Percentiles rank a stretch among this genome's conserved stretches.
Evolutionary conservation across 2,329 filamentous ascomycete species (phyloP).

Genomic region (Verticillium nonalfalfae): DNA sequence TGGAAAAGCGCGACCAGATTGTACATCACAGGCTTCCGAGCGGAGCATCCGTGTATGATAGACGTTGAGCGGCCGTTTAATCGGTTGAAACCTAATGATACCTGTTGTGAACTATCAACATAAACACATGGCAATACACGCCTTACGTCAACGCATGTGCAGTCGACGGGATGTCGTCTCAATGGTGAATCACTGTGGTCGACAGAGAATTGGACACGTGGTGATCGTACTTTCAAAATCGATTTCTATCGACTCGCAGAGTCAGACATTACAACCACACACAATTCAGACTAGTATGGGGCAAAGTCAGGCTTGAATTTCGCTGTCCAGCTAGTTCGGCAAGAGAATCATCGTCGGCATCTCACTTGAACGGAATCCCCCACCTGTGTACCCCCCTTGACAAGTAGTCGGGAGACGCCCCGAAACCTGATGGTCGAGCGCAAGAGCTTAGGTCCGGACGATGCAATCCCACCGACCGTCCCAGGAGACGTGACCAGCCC

Average conservation of each 20-base stretch:
- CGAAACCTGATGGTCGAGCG: constrained; percentile 20
- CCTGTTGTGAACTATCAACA: background rate
- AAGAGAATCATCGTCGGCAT: constrained; percentile 22
- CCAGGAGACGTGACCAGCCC: constrained; percentile 46
- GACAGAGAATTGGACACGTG: too few species aligned
- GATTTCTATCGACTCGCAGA: too few species aligned
- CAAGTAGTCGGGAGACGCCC: constrained; percentile 12
- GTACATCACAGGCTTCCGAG: background rate
- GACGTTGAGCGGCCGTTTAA: background rate
- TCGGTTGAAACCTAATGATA: background rate
- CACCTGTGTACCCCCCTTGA: constrained; percentile 24
- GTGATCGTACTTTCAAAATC: too few species aligned
- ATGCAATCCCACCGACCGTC: constrained; percentile 16
- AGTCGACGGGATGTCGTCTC: too few species aligned
- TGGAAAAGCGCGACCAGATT: constrained; percentile 1
- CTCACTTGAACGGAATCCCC: constrained; percentile 22
- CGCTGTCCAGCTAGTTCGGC: constrained; percentile 19
- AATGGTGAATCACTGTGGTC: background rate
- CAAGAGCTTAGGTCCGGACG: constrained; percentile 26
- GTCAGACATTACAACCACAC: too few species aligned
- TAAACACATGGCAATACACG: too few species aligned
- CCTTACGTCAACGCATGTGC: too few species aligned
- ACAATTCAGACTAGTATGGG: background rate
- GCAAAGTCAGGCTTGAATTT: constrained; percentile 27
- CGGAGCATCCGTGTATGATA: background rate